Base-by-base conservation (phyloP, 345 rosid species). In the Sapria himalayana region DNA sequence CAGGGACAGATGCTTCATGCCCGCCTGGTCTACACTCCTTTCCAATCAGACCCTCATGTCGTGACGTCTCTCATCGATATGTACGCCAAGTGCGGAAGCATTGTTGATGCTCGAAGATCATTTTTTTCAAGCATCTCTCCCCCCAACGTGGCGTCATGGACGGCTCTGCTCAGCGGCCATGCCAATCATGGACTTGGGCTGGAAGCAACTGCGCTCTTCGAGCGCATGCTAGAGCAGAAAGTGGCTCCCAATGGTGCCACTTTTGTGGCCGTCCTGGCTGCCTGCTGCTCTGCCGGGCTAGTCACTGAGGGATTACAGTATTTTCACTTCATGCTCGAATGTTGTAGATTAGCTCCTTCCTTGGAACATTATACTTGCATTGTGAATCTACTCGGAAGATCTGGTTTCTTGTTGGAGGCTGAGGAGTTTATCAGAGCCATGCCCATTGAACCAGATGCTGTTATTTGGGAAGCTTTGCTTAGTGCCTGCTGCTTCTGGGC, bases 11-110 rank as follows among this genome's bases (percentile, higher is more conserved):
- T 48, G 41, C 61, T 72, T 48, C 85, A 69, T 43, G 52, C 70
- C 21, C 67, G 60, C 45, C 46, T 72, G 63, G 39, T 48, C 20
- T 66, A 69, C 57, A 62, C 66, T 11, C 66, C 74, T 14, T 59
- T 63, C 45, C 64, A 48, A 10, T 54, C 54, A 4, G 66, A 69
- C 18, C 49, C 66, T 40, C 66, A 69, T 46, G 85, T 64, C 4
- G 85, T 64, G 27, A 64, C 77, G 35, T 68, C 71, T 33, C 72
- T 69, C 8, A 33, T 64, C 22, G 74, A 76, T 58, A 76, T 76
- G 85, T 76, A 76, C 62, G 66, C 76, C 31, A 62, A 62, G 34
- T 66, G 76, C 25, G 80, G 77, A 33, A 59, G 60, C 50, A 50
- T 76, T 5, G 15, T 11, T 25, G 67, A 72, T 59, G 80, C 85